A percentile compares a stretch with the other conserved stretches of the same genome.
These are phyloP conservation scores for Kentomonas sorsogonicus DNA, from an alignment of 208 protist genomes.

Conservation along the genomic window DNA sequence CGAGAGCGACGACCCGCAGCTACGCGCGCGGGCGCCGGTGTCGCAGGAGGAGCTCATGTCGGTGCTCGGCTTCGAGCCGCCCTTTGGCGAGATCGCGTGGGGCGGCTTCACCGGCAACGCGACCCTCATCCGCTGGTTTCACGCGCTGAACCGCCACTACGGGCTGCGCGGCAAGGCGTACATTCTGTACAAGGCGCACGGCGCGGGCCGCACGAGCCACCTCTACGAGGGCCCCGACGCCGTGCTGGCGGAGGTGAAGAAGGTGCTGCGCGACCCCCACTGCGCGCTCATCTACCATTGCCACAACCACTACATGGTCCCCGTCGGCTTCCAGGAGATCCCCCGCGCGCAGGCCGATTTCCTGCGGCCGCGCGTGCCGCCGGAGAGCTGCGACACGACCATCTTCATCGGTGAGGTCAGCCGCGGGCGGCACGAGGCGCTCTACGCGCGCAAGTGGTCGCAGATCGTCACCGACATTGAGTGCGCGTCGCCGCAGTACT, in stretches of 20 bases:
- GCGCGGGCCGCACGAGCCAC: constrained; percentile 49
- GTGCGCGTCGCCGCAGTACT: constrained; percentile 67
- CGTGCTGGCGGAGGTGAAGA: constrained; percentile 60
- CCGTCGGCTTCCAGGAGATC: constrained; percentile 87
- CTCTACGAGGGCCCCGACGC: constrained; percentile 45
- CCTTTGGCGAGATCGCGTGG: constrained; percentile 87
- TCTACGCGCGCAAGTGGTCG: constrained; percentile 81
- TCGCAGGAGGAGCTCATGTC: constrained; percentile 89
- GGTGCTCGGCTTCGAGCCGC: constrained; percentile 83
- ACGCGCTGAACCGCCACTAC: constrained; percentile 80
- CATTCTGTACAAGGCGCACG: constrained; percentile 85
- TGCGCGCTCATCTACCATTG: constrained; percentile 91
- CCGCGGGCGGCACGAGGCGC: constrained; percentile 71
- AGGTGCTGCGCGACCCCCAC: constrained; percentile 55
- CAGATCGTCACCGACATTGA: constrained; percentile 81
- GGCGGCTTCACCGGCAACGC: constrained; percentile 89
- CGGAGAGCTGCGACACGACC: constrained; percentile 58
- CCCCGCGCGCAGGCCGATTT: constrained; percentile 67
- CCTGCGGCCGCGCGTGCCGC: constrained; percentile 38
- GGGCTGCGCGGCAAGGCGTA: constrained; percentile 46
- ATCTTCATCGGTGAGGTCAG: constrained; percentile 90
- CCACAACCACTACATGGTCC: constrained; percentile 93
- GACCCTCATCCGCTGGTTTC: constrained; percentile 89
- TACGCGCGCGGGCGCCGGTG: constrained; percentile 33
- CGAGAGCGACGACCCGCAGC: constrained; percentile 38